Evolutionary conservation across 1,284 basidiomycete genomes (phyloP).

Genomic region (Trichosporon coremiiforme): DNA sequence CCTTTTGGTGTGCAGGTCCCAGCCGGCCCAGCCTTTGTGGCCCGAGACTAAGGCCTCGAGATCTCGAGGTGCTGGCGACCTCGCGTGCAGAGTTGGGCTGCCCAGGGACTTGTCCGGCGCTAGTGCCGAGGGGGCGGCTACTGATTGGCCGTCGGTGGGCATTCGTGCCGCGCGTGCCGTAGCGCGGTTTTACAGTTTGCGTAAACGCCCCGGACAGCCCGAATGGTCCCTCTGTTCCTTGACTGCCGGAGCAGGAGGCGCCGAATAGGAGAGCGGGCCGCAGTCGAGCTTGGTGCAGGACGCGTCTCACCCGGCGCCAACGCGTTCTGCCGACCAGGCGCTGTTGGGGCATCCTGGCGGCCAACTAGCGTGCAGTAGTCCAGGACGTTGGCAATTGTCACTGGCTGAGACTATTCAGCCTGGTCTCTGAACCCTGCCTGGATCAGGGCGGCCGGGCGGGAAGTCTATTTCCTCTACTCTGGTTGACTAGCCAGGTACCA

Average conservation of each 20-base stretch:
- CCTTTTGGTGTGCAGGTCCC: background rate
- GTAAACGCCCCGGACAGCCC: background rate
- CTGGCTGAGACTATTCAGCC: slow-evolving; percentile 17
- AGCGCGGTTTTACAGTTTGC: slow-evolving; percentile 13
- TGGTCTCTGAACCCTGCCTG: background rate
- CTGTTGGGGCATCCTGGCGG: background rate
- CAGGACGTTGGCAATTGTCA: slow-evolving; percentile 8
- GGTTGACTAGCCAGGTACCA: background rate
- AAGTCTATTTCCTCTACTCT: background rate
- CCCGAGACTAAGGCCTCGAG: background rate
- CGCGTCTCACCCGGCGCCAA: slow-evolving; percentile 8
- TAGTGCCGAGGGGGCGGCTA: background rate
- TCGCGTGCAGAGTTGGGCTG: background rate
- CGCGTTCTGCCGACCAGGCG: background rate
- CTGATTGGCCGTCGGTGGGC: background rate
- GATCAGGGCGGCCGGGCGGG: background rate
- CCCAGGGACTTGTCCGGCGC: background rate
- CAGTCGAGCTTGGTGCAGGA: background rate
- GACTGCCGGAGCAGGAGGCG: background rate
- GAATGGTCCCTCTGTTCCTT: background rate
- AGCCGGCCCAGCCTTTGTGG: background rate
- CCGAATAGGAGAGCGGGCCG: background rate
- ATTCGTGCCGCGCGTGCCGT: slow-evolving; percentile 9
- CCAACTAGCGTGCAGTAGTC: background rate
- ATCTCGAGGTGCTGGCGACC: background rate